A percentile compares a stretch with the other conserved stretches of the same genome.
Conservation (phyloP, 2,329 filamentous ascomycete genomes). For the Diaporthe aspalathi region DNA sequence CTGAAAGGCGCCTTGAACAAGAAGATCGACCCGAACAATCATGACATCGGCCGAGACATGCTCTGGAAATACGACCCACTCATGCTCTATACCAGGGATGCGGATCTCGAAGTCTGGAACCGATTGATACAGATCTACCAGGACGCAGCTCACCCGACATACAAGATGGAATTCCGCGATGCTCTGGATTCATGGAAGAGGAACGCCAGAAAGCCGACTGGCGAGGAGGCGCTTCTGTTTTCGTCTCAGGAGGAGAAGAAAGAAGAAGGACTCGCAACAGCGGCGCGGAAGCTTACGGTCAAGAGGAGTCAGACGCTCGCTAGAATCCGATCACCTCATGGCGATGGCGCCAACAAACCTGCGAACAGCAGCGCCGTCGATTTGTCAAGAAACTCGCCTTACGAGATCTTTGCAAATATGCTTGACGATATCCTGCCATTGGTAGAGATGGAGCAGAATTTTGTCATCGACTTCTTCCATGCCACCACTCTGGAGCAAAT, state of each 20-base stretch:
- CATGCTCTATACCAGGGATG: constrained; percentile 88
- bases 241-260: constrained; percentile 87
- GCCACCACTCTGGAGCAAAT: constrained; percentile 83
- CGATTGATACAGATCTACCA: constrained; percentile 84
- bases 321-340: constrained; percentile 75
- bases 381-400: constrained; percentile 75
- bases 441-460: constrained; percentile 95
- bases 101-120: constrained; percentile 85
- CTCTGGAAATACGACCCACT: constrained; percentile 91
- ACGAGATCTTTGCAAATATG: constrained; percentile 83
- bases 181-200: constrained; percentile 83
- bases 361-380: constrained; percentile 54
- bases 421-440: constrained; percentile 85
- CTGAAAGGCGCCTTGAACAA: constrained; percentile 70
- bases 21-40: constrained; percentile 77
- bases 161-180: constrained; percentile 84
- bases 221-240: constrained; percentile 91
- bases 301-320: constrained; percentile 92
- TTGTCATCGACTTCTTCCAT: constrained; percentile 97
- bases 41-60: constrained; percentile 76
- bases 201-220: constrained; percentile 77
- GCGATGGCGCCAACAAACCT: constrained; percentile 69
- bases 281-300: constrained; percentile 90
- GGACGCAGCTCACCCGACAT: constrained; percentile 78
- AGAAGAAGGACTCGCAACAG: constrained; percentile 76